Base-by-base conservation (phyloP, 2,329 filamentous ascomycete species). In the Ploettnerulaceae sp. region DNA sequence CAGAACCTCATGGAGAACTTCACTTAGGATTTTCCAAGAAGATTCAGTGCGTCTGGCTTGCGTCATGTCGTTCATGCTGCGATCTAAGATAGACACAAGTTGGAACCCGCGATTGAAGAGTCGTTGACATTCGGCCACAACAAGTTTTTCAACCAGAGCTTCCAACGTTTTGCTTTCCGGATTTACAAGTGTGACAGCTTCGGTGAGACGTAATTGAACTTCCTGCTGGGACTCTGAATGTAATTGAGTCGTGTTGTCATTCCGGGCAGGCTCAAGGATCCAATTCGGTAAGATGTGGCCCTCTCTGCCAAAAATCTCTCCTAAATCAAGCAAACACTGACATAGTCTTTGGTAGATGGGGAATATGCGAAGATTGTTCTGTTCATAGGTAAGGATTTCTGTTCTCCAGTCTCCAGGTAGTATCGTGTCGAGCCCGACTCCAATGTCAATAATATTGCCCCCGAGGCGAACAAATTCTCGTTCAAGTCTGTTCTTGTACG, bases 351-450 rank as follows among this genome's bases (percentile, higher is more conserved):
- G 17, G 18, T 51, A 51, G 6, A 51, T 36, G 6, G 39, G 39
- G 24, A 47, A 48, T 5, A 51, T 31, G 3, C 44, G 39, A 21
- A 47, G 24, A 24, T 28, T 28, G 15, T 51, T 45, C 22, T 51
- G 36, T 15, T 51, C 44, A n/a, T 37, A 47, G 2, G 44, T 51
- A 5, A 44, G 33, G 4, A 38, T 14, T 6, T 45, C 24, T 3
- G 22, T 34, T 15, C 21, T 47, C 24, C 28, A 44, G 12, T 40
- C 34, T 14, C 31, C 20, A 24, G 39, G 48, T 7, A 34, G 33
- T 6, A 35, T 35, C 9, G 34, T 44, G 11, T 47, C 45, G 3
- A 44, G 29, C n/a, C 45, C 45, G n/a, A 45, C 31, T 15, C 40
- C 26, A 8, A 51, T 31, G n/a, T 22, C 39, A 3, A 31, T 17